These are phyloP conservation scores for Trichoderma hamatum DNA, from an alignment of 2,329 filamentous ascomycete species.

Conservation along the genomic window DNA sequence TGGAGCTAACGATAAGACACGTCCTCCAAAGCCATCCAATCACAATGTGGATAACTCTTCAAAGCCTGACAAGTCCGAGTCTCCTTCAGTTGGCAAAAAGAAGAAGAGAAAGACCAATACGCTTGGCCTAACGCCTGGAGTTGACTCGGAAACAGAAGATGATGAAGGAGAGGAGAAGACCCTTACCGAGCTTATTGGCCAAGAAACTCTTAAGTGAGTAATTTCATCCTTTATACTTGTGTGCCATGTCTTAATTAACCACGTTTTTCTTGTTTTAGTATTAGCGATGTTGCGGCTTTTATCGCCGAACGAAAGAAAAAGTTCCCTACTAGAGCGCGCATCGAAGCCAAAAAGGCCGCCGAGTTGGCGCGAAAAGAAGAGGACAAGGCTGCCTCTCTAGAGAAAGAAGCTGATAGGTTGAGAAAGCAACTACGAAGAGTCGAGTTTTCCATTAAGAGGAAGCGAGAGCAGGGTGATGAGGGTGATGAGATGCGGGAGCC, in stretches of 20 bases:
- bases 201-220: slow-evolving; percentile 59
- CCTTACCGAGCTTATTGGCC: slow-evolving; percentile 57
- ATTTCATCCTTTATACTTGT: not conserved
- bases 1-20: slow-evolving; percentile 49
- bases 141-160: slow-evolving; percentile 64
- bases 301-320: slow-evolving; percentile 77
- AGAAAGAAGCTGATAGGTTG: slow-evolving; percentile 64
- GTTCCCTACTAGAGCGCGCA: slow-evolving; percentile 76
- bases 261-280: slow-evolving; percentile 40
- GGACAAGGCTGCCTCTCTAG: slow-evolving; percentile 64
- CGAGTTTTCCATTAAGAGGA: slow-evolving; percentile 69
- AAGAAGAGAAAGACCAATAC: slow-evolving; percentile 75
- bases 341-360: slow-evolving; percentile 63
- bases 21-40: slow-evolving; percentile 36
- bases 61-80: slow-evolving; percentile 40
- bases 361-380: slow-evolving; percentile 51
- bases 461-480: slow-evolving; percentile 68
- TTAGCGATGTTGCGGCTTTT: slow-evolving; percentile 76
- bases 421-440: slow-evolving; percentile 69
- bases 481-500: slow-evolving; percentile 66
- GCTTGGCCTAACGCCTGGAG: slow-evolving; percentile 69
- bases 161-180: slow-evolving; percentile 73
- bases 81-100: slow-evolving; percentile 59
- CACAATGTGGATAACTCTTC: slow-evolving; percentile 27
- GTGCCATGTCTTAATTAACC: not conserved